These are phyloP conservation scores for Penicillium tannophilum DNA, from an alignment of 495 filamentous ascomycete species.

Conservation along the genomic window DNA sequence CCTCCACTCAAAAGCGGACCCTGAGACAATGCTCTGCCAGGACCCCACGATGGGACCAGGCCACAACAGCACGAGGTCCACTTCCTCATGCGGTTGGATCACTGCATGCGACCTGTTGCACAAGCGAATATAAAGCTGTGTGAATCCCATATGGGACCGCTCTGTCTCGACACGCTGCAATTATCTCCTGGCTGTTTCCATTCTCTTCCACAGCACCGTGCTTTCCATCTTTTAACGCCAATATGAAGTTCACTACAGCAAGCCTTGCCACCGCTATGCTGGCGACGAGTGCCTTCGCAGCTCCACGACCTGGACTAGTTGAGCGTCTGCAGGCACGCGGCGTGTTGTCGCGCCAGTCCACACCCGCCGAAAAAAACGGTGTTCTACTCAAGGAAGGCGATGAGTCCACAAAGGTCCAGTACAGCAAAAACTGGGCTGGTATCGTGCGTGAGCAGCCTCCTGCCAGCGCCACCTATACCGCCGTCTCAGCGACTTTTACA, in stretches of 20 bases:
- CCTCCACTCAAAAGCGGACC: slow-evolving; percentile 11
- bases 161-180: neutral
- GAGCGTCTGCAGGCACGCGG: slow-evolving; percentile 34
- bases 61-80: slow-evolving; percentile 11
- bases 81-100: slow-evolving; percentile 28
- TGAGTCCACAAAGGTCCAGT: slow-evolving; percentile 36
- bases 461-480: slow-evolving; percentile 47
- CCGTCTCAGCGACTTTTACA: slow-evolving; percentile 57
- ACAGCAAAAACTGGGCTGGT: slow-evolving; percentile 64
- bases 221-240: slow-evolving; percentile 3
- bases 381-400: slow-evolving; percentile 21
- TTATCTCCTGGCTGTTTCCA: neutral
- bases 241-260: slow-evolving; percentile 32
- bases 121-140: slow-evolving; percentile 20
- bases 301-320: slow-evolving; percentile 27
- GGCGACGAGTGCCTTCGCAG: slow-evolving; percentile 30
- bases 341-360: slow-evolving; percentile 27
- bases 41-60: slow-evolving; percentile 7
- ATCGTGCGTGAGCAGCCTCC: slow-evolving; percentile 51
- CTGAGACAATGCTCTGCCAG: slow-evolving; percentile 9
- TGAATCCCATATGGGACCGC: neutral
- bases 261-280: slow-evolving; percentile 27
- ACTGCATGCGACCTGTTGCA: slow-evolving; percentile 24
- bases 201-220: neutral
- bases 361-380: slow-evolving; percentile 22